Evolutionary conservation across 2,329 filamentous ascomycete genomes (phyloP), one percentile per base, ranked within the genome.

Genomic region (Teratosphaeria pseudoeucalypti): DNA sequence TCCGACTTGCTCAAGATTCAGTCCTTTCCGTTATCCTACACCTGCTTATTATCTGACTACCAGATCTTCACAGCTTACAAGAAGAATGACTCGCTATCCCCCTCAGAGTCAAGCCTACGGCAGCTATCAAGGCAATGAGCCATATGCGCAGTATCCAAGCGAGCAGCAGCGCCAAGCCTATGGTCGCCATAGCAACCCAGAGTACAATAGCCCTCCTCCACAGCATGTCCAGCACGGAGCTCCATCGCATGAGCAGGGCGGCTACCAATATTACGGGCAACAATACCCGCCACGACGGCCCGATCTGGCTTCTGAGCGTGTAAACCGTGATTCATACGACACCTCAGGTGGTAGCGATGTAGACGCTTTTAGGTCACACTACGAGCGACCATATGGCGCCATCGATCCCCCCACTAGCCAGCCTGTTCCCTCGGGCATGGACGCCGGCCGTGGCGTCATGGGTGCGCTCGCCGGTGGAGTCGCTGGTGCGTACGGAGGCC

Each of bases 381-480:
- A 58, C 49, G 62, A 66, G 32, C 65, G 63, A 47, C 64, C 63
- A n/a, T 60, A 67, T 54, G 62, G 58, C 11, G 34, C 58, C 26
- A 58, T 57, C 47, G 56, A 47, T 59, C 63, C 55, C 61, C 62
- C 52, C 55, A 60, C 19, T 53, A 55, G 6, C 52, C 57, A 49
- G 32, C 58, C 57, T 54, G 59, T n/a, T 12, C 11, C 34, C 3
- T 29, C 55, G 57, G 39, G 57, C 11, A 47, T 34, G 19, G 79
- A 81, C 49, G 77, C 74, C 19, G 56, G 84, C 59, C 79, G 82
- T 56, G 82, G 82, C 19, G 65, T 85, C 1, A 77, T 81, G 66
- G 81, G 82, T 43, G 78, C 81, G 1, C 67, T 84, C 1, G 79
- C 78, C 10, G 83, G 83, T 49, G 82, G 80, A 52, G 78, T 80